Conservation (phyloP, 208 protist species). For the Lotmaria passim region DNA sequence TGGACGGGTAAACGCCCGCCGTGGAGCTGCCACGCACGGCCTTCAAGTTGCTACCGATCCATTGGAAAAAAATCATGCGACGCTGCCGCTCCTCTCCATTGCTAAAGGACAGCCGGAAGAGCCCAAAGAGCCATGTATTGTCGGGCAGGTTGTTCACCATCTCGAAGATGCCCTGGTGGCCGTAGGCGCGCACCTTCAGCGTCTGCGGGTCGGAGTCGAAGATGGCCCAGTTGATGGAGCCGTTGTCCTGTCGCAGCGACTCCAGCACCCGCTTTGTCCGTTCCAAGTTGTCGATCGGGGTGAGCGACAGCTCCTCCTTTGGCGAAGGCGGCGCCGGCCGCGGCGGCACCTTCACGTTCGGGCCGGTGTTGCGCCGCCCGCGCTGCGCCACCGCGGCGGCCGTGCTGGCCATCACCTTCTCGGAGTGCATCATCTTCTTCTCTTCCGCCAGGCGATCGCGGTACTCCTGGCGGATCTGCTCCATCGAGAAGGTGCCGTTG, state of each 20-base stretch:
- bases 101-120: conserved; percentile 79
- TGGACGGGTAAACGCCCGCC: conserved; percentile 57
- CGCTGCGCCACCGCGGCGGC: conserved; percentile 21
- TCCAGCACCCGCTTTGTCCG: conserved; percentile 51
- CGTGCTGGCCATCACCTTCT: conserved; percentile 27
- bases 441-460: conserved; percentile 58
- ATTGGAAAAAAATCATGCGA: conserved; percentile 85
- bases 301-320: conserved; percentile 13
- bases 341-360: conserved; percentile 15
- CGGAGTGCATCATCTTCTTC: conserved; percentile 63
- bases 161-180: conserved; percentile 77
- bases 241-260: conserved; percentile 65
- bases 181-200: conserved; percentile 55
- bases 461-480: conserved; percentile 80
- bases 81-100: conserved; percentile 40
- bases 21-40: conserved; percentile 37
- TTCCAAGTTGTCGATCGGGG: conserved; percentile 29
- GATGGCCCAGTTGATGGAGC: conserved; percentile 81
- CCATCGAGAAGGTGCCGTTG: conserved; percentile 75
- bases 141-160: conserved; percentile 75
- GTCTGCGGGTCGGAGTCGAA: conserved; percentile 62
- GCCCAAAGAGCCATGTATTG: conserved; percentile 78
- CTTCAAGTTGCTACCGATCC: conserved; percentile 74
- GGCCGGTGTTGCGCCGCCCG: conserved; percentile 21
- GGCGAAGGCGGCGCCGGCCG: conserved; percentile 9